Percentiles rank a stretch among this genome's conserved stretches.
These are phyloP conservation scores for Calonectria multiphialidica DNA, from an alignment of 2,329 filamentous ascomycete species.

Conservation along the genomic window DNA sequence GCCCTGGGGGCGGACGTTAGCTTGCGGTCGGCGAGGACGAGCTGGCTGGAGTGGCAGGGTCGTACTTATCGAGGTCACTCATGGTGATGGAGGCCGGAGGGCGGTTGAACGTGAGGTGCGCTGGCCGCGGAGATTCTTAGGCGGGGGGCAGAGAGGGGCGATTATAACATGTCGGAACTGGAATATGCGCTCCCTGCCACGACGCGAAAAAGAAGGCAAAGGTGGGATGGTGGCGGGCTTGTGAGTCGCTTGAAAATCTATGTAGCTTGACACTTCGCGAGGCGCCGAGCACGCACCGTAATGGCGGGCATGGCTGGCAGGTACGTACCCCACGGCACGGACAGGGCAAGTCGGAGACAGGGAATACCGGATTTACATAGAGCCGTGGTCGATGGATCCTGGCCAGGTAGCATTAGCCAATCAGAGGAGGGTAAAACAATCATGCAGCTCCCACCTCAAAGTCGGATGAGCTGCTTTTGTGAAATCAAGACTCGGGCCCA, in stretches of 20 bases:
- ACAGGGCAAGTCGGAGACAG: neutral
- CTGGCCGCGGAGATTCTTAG: slow-evolving; percentile 34
- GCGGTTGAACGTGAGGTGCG: slow-evolving; percentile 35
- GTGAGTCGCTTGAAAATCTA: slow-evolving; percentile 28
- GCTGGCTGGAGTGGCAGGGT: neutral
- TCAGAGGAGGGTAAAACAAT: slow-evolving; percentile 31
- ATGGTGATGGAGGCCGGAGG: slow-evolving; percentile 59
- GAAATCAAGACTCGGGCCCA: slow-evolving; percentile 31
- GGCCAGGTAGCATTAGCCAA: slow-evolving; percentile 33
- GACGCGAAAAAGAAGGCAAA: slow-evolving; percentile 6
- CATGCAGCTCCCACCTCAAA: slow-evolving; percentile 28
- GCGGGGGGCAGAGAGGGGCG: slow-evolving; percentile 9
- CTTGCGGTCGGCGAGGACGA: slow-evolving; percentile 14
- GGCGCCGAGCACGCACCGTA: slow-evolving; percentile 12
- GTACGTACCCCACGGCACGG: slow-evolving; percentile 28
- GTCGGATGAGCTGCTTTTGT: slow-evolving; percentile 36
- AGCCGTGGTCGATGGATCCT: slow-evolving; percentile 2
- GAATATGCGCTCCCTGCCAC: neutral
- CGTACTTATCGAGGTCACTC: slow-evolving; percentile 94
- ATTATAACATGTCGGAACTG: slow-evolving; percentile 45
- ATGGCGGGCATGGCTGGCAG: slow-evolving; percentile 2
- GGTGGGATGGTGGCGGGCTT: slow-evolving; percentile 24
- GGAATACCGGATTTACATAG: slow-evolving; percentile 18
- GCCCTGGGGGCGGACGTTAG: slow-evolving; percentile 68
- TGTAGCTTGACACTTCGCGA: slow-evolving; percentile 33